Evolutionary conservation across 352 stramenopile species (phyloP).

Genomic region (Lagenidium giganteum): DNA sequence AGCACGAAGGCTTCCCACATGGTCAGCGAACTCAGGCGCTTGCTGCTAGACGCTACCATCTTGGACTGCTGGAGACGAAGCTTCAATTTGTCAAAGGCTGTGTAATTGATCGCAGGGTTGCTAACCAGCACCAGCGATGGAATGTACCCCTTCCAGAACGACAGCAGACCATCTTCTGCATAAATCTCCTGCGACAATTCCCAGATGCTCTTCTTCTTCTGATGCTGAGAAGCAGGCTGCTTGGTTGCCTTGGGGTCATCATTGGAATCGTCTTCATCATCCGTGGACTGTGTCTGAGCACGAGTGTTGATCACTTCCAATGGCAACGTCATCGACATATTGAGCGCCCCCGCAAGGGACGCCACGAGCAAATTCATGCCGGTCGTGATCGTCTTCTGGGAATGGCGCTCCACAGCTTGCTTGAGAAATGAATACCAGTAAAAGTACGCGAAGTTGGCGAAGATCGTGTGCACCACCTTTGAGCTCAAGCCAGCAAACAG

Average conservation of each 20-base stretch:
- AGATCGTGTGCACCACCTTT: conserved; percentile 71
- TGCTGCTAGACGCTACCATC: conserved; percentile 29
- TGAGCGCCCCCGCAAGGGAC: conserved; percentile 75
- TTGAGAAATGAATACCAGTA: conserved; percentile 86
- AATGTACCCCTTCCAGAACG: conserved; percentile 87
- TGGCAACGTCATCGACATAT: conserved; percentile 85
- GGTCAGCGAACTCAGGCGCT: conserved; percentile 44
- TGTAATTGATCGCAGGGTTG: conserved; percentile 90
- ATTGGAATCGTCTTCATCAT: conserved; percentile 28
- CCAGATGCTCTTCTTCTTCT: conserved; percentile 51
- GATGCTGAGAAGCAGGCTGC: not conserved
- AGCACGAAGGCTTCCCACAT: conserved; percentile 77
- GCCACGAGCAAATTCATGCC: conserved; percentile 71
- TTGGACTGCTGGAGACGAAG: conserved; percentile 49
- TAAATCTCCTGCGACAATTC: conserved; percentile 57
- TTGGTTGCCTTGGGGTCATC: conserved; percentile 1
- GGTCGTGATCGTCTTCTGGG: conserved; percentile 41
- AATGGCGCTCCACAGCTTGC: conserved; percentile 43
- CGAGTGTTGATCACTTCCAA: conserved; percentile 86
- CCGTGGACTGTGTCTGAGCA: conserved; percentile 60
- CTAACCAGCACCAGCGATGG: conserved; percentile 84
- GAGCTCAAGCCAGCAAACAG: conserved; percentile 68
- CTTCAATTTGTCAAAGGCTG: conserved; percentile 85
- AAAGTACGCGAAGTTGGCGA: conserved; percentile 82
- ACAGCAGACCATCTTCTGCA: conserved; percentile 54